Percentiles rank a stretch among this genome's conserved stretches.
phyloP scores from a whole-genome alignment of 768 basidiomycete species.

The Serendipita vermifera region DNA sequence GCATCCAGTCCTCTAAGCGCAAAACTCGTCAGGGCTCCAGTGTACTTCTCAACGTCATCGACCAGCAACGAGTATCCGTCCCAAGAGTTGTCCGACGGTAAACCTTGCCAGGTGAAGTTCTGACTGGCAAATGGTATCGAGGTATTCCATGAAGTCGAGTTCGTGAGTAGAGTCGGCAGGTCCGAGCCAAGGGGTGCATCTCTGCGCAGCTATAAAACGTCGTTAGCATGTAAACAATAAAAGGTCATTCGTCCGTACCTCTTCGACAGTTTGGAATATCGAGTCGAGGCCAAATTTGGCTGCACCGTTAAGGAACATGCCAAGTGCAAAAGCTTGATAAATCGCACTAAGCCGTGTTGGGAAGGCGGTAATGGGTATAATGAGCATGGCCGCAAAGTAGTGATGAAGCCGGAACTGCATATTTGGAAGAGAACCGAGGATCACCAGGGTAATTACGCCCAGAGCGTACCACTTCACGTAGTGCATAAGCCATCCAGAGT shows the following conservation, averaged over 20 bases:
- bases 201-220: constrained; percentile 52
- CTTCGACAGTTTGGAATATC: constrained; percentile 60
- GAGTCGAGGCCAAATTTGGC: constrained; percentile 71
- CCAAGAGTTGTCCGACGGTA: constrained; percentile 38
- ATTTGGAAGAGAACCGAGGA: constrained; percentile 56
- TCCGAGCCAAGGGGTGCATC: constrained; percentile 60
- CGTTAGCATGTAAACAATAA: too few relatives aligned
- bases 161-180: constrained; percentile 61
- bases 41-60: constrained; percentile 75
- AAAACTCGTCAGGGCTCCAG: constrained; percentile 57
- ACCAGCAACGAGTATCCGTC: constrained; percentile 66
- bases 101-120: constrained; percentile 41
- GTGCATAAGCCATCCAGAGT: constrained; percentile 69
- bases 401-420: constrained; percentile 66
- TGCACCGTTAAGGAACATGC: constrained; percentile 67
- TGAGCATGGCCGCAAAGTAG: constrained; percentile 61
- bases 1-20: constrained; percentile 49
- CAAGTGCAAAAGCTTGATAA: constrained; percentile 69
- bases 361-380: constrained; percentile 68
- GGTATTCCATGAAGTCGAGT: constrained; percentile 50
- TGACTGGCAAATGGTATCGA: constrained; percentile 43
- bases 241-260: too few relatives aligned
- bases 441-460: constrained; percentile 51
- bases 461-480: constrained; percentile 62
- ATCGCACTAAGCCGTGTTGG: constrained; percentile 68